phyloP scores from a whole-genome alignment of 2,329 filamentous ascomycete genomes.

The Colletotrichum musicola region DNA sequence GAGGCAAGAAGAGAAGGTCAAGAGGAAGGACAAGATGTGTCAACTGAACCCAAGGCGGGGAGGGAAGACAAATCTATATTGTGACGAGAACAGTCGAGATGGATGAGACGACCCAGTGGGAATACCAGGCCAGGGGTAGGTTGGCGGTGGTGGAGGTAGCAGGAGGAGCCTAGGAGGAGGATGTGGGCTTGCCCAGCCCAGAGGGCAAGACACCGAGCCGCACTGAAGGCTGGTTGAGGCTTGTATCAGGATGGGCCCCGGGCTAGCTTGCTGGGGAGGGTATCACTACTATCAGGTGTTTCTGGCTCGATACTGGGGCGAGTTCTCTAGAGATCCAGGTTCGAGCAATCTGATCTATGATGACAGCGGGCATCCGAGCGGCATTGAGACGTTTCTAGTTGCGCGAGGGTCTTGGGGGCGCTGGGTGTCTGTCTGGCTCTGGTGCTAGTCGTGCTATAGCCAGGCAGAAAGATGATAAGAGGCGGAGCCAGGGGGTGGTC shows the following conservation, averaged over 20 bases:
- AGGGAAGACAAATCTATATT: constrained; percentile 53
- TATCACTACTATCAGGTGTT: constrained; percentile 51
- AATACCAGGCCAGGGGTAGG: constrained; percentile 33
- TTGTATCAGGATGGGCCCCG: constrained; percentile 54
- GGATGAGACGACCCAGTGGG: constrained; percentile 27
- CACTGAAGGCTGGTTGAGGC: constrained; percentile 44
- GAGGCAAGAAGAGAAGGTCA: constrained; percentile 48
- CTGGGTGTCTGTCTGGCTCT: not conserved
- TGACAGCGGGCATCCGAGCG: constrained; percentile 67
- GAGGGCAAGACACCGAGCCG: constrained; percentile 52
- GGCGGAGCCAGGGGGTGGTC: constrained; percentile 25
- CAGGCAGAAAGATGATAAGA: constrained; percentile 28
- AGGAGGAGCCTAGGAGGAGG: constrained; percentile 21
- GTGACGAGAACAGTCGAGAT: constrained; percentile 41
- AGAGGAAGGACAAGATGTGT: constrained; percentile 45
- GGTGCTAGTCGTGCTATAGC: constrained; percentile 30
- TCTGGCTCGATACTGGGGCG: constrained; percentile 52
- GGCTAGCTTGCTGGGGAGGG: constrained; percentile 50
- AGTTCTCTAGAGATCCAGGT: constrained; percentile 60
- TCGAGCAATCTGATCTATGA: constrained; percentile 64
- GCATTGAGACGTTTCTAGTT: constrained; percentile 54
- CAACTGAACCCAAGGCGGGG: constrained; percentile 33
- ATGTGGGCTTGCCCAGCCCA: constrained; percentile 48
- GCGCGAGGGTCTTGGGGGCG: constrained; percentile 23
- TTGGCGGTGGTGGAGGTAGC: constrained; percentile 11